A percentile compares a stretch with the other conserved stretches of the same genome.
These are phyloP conservation scores for Vitis labrusca DNA, from an alignment of 164 flowering plant genomes.

Conservation along the genomic window DNA sequence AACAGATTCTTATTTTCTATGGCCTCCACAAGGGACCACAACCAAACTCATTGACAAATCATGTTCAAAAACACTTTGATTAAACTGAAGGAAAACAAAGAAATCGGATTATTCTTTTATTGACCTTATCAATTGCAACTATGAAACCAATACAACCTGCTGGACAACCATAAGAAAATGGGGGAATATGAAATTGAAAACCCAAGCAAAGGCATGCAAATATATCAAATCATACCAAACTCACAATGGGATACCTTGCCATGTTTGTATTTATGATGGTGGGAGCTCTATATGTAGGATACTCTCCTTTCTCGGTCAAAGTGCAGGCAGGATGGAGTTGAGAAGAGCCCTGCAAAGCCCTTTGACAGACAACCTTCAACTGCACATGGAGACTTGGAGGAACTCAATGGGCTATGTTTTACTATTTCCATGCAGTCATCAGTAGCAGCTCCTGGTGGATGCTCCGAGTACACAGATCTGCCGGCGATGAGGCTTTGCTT, in stretches of 20 bases:
- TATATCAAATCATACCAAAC: background rate
- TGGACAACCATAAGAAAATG: background rate
- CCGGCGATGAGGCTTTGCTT: conserved; percentile 17
- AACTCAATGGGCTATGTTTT: conserved; percentile 26
- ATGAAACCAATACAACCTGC: background rate
- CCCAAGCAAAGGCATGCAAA: background rate
- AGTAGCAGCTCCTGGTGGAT: conserved; percentile 9
- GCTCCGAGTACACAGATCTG: conserved; percentile 18
- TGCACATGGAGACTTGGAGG: conserved; percentile 59
- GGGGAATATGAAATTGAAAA: background rate
- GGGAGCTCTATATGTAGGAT: conserved; percentile 21
- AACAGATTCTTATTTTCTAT: too few species aligned
- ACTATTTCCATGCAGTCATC: conserved; percentile 31
- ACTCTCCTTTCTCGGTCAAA: conserved; percentile 43
- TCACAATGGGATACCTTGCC: background rate
- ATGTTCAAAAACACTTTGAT: background rate
- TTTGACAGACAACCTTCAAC: conserved; percentile 68
- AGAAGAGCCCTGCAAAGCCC: conserved; percentile 71
- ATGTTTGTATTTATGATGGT: background rate
- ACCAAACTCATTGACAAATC: background rate
- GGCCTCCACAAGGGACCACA: too few species aligned
- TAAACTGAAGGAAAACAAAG: background rate
- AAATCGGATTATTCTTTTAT: background rate
- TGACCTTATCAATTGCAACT: background rate
- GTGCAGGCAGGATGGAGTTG: conserved; percentile 42